Percentiles rank a stretch among this genome's conserved stretches.
phyloP scores from a whole-genome alignment of 805 yeast species.

The Nakazawaea pomicola region DNA sequence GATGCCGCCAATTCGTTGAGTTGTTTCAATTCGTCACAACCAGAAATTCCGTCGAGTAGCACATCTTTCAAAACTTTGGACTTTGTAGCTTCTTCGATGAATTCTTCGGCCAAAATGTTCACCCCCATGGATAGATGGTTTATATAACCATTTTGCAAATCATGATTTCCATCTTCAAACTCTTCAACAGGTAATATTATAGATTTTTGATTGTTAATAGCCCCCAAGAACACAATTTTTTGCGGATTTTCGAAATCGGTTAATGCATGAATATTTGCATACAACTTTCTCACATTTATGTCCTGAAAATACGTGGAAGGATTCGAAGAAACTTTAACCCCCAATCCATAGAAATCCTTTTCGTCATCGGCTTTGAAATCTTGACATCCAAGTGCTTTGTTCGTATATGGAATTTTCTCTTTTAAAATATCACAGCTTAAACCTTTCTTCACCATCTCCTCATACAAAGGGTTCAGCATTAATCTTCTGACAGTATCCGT shows the following conservation, averaged over 20 bases:
- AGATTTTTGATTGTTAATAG: neutral
- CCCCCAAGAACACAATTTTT: slow-evolving; percentile 5
- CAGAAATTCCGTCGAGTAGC: neutral
- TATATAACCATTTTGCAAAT: neutral
- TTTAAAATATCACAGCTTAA: neutral
- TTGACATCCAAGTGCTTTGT: neutral
- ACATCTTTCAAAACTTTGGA: neutral
- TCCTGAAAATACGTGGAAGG: slow-evolving; percentile 2
- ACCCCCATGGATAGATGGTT: neutral
- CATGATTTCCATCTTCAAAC: slow-evolving; percentile 5
- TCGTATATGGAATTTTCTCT: neutral
- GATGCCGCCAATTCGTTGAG: neutral
- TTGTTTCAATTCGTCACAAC: neutral
- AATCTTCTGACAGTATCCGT: neutral
- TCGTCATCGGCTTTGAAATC: neutral
- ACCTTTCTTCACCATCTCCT: neutral
- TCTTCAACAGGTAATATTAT: slow-evolving; percentile 1
- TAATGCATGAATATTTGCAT: slow-evolving; percentile 2
- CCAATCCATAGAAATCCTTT: neutral
- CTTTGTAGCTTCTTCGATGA: neutral
- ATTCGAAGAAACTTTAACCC: neutral
- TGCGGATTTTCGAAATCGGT: neutral
- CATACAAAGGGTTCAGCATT: slow-evolving; percentile 2
- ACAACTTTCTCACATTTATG: slow-evolving; percentile 1
- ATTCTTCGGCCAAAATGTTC: neutral